A percentile compares a stretch with the other conserved stretches of the same genome.
phyloP scores from a whole-genome alignment of 306 rosid species.

The Senna siamea region DNA sequence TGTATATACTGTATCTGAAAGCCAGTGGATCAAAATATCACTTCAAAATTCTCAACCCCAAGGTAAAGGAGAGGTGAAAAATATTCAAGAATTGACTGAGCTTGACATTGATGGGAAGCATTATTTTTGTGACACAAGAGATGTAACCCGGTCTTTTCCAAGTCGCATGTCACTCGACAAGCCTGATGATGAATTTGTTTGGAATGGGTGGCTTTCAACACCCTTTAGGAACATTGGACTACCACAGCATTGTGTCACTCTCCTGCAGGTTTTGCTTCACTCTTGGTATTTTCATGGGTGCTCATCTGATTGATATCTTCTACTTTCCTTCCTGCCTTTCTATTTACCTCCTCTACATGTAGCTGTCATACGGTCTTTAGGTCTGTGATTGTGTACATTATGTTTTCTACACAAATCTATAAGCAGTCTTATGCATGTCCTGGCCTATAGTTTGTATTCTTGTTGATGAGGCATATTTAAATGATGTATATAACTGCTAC shows the following conservation, averaged over 20 bases:
- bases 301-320: slow-evolving; percentile 38
- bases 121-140: slow-evolving; percentile 88
- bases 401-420: background rate
- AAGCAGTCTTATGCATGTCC: background rate
- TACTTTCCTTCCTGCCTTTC: slow-evolving; percentile 19
- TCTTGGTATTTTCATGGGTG: slow-evolving; percentile 45
- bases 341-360: background rate
- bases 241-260: slow-evolving; percentile 77
- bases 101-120: slow-evolving; percentile 91
- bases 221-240: slow-evolving; percentile 83
- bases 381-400: background rate
- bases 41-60: slow-evolving; percentile 71
- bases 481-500: background rate
- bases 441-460: background rate
- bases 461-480: background rate
- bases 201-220: slow-evolving; percentile 88
- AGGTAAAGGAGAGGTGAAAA: slow-evolving; percentile 91
- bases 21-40: slow-evolving; percentile 83
- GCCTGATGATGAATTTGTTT: slow-evolving; percentile 94
- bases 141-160: slow-evolving; percentile 84
- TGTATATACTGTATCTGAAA: slow-evolving; percentile 77
- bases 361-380: background rate
- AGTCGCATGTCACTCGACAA: slow-evolving; percentile 56
- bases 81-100: slow-evolving; percentile 74
- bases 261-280: slow-evolving; percentile 85